Base-by-base conservation (phyloP, 495 filamentous ascomycete species). In the Talaromyces borbonicus region DNA sequence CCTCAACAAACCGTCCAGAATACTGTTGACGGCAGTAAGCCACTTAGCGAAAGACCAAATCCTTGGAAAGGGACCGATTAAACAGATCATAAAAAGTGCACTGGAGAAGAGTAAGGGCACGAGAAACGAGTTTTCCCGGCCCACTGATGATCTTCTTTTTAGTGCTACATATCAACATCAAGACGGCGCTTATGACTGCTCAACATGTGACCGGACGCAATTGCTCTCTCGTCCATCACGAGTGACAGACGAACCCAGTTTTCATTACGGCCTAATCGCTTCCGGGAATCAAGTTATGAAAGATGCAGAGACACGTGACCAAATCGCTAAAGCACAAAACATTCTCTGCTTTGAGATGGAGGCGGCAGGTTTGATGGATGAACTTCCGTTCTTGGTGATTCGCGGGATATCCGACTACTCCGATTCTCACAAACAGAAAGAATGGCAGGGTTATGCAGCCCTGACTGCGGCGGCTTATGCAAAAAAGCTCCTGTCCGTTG, bases 221-320 rank as follows among this genome's bases (percentile, higher is more conserved):
- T 20, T 57, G 15, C 18, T 45, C 12, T n/a, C 37, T 19, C 47
- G 49, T 18, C 37, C 31, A 18, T 30, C 26, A 12, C 26, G 49
- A 23, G 27, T 15, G 30, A 43, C 43, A 16, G 42, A 49, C 26
- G 49, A 49, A 22, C 49, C 49, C 18, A 22, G n/a, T 31, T 45
- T 57, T 52, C 52, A 63, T 42, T 58, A 63, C 31, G 60, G 61
- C n/a, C 48, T 52, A 27, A 63, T 67, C 43, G 54, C 52, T 18
- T 67, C 62, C 24, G 62, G 53, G 14, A 59, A 64, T 37, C 41
- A 51, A 47, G 60, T 66, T 15, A 63, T 66, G 51, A 61, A 56
- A 35, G 47, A 64, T 54, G 58, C 49, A 12, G 26, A 40, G 15
- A 55, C 39, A 24, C 49, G 62, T 43, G 62, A 67, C 35, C 32